Evolutionary conservation across 768 basidiomycete species (phyloP).

Genomic region (Leccinum variicolor): DNA sequence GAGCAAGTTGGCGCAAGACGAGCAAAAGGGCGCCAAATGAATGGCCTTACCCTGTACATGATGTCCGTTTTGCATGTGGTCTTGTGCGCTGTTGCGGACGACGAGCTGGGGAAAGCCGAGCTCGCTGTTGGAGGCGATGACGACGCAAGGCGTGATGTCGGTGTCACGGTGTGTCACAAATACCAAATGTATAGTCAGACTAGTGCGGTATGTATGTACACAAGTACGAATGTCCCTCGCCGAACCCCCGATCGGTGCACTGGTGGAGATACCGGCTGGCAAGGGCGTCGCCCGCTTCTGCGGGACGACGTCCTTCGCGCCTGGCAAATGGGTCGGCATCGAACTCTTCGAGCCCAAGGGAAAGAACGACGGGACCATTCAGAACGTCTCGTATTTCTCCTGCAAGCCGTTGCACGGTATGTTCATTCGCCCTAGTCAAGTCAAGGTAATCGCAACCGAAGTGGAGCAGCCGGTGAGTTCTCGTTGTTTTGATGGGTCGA

Average conservation of each 20-base stretch:
- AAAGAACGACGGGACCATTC: slow-evolving; percentile 94
- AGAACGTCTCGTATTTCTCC: slow-evolving; percentile 75
- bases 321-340: slow-evolving; percentile 94
- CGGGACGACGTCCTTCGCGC: slow-evolving; percentile 77
- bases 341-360: slow-evolving; percentile 81
- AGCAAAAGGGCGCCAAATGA: not conserved
- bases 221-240: slow-evolving; percentile 32
- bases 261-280: slow-evolving; percentile 79
- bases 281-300: slow-evolving; percentile 83
- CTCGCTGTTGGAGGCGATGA: slow-evolving; percentile 10
- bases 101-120: not conserved
- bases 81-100: not conserved
- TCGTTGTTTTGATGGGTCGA: not conserved
- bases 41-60: slow-evolving; percentile 19
- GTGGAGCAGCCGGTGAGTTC: slow-evolving; percentile 29
- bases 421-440: slow-evolving; percentile 84
- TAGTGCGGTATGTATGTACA: not conserved
- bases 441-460: slow-evolving; percentile 53
- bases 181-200: not conserved
- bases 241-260: slow-evolving; percentile 60
- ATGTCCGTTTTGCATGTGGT: slow-evolving; percentile 32
- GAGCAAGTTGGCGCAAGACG: slow-evolving; percentile 3
- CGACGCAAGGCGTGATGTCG: slow-evolving; percentile 7
- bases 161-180: slow-evolving; percentile 8
- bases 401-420: slow-evolving; percentile 79